Base-by-base conservation (phyloP, 352 stramenopile genomes). In the Pythium angustatum region DNA sequence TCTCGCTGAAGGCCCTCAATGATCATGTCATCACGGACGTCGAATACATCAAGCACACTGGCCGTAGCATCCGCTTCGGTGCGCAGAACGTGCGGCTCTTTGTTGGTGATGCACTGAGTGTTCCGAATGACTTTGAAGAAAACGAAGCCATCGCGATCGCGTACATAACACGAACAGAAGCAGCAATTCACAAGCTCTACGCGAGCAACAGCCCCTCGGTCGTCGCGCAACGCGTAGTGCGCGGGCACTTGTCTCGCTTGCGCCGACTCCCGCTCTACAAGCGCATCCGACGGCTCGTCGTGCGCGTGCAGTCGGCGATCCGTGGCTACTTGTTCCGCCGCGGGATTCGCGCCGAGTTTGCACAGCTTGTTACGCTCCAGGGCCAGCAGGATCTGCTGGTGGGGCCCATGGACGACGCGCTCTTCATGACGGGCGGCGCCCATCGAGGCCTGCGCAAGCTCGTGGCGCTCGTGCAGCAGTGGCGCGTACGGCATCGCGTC, bases 261-360 rank as follows among this genome's bases (percentile, higher is more conserved):
- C 58, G 38, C 10, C 64, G 66, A 6, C 68, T 90, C 12, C 77
- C 77, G 2, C 77, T 64, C 7, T 77, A 91, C 17, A 57, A 62
- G 10, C 67, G 64, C 41, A 51, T 94, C 14, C 81, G 83, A 2
- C 59, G 52, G 8, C 73, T 85, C 12, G 59, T 92, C 21, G 68
- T 85, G 26, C 74, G 68, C 5, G 79, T 90, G 14, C 79, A 92
- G 47, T 79, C 77, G 26, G 69, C 69, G 21, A 76, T 81, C 24
- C 77, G 83, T 17, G 85, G 85, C 7, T 92, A 88, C 57, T 65
- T 92, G 9, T 75, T 92, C 1, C 77, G 85, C 0, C 68, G 72
- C 3, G 57, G 68, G 2, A 73, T 94, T 12, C 67, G 68, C 19
- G 62, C 60, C 17, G 70, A 84, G 38, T 87, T 92, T 44, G 71